Evolutionary conservation across 1,284 basidiomycete genomes (phyloP).

Genomic region (Ganoderma multipileum): DNA sequence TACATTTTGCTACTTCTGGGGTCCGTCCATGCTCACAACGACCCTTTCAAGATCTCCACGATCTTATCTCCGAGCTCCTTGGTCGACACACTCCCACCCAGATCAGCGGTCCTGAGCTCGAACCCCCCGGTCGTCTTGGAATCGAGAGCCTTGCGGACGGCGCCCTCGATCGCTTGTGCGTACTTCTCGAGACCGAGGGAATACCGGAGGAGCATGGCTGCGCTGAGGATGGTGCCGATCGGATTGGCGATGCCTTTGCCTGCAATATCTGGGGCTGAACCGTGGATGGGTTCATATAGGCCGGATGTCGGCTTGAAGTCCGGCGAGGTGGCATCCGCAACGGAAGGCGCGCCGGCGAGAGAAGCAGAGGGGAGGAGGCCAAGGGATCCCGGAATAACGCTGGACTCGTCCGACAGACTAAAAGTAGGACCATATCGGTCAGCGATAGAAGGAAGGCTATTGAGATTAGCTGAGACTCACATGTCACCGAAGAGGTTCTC

Average conservation of each 20-base stretch:
- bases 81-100: slow-evolving; percentile 83
- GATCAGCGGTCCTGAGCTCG: slow-evolving; percentile 87
- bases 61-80: slow-evolving; percentile 87
- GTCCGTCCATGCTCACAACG: slow-evolving; percentile 51
- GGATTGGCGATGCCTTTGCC: slow-evolving; percentile 97
- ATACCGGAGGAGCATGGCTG: slow-evolving; percentile 94
- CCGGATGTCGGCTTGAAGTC: slow-evolving; percentile 81
- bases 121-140: slow-evolving; percentile 72
- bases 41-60: slow-evolving; percentile 74
- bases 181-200: slow-evolving; percentile 88
- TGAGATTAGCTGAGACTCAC: slow-evolving; percentile 54
- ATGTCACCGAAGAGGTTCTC: slow-evolving; percentile 98
- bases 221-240: slow-evolving; percentile 96
- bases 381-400: slow-evolving; percentile 97
- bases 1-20: slow-evolving; percentile 19
- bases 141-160: slow-evolving; percentile 92
- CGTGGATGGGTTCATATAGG: slow-evolving; percentile 96
- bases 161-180: slow-evolving; percentile 86
- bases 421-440: neutral
- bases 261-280: slow-evolving; percentile 96
- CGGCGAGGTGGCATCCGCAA: slow-evolving; percentile 59
- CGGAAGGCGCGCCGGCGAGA: slow-evolving; percentile 87
- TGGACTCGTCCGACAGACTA: slow-evolving; percentile 94
- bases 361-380: slow-evolving; percentile 97
- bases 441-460: slow-evolving; percentile 5